Conservation (phyloP, 257 asterid genomes). For the Solanum lignicaule region DNA sequence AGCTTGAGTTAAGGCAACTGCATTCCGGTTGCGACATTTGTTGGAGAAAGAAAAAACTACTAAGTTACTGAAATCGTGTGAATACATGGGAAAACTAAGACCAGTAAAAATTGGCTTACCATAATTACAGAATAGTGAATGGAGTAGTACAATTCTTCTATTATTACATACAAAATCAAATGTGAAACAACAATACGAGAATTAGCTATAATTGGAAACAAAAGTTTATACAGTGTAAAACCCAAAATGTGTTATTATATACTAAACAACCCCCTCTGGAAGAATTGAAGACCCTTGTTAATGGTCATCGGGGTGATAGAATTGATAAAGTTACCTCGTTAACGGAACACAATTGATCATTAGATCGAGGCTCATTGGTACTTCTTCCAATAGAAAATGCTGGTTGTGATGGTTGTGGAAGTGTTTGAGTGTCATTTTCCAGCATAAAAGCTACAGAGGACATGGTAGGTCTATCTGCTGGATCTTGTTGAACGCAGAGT, state of each 20-base stretch:
- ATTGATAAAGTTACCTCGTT: not conserved
- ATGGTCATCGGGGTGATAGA: not conserved
- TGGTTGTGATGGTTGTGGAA: not conserved
- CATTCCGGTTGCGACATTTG: not conserved
- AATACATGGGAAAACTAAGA: not conserved
- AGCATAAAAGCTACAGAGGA: not conserved
- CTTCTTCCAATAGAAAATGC: not conserved
- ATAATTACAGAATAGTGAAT: not conserved
- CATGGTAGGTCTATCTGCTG: conserved; percentile 1
- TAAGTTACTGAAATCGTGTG: not conserved
- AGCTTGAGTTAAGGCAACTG: not conserved
- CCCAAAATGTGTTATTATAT: not conserved
- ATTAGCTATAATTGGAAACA: not conserved
- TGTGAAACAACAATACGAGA: not conserved
- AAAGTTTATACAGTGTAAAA: not conserved
- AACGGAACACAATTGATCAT: not conserved
- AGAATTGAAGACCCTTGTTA: not conserved
- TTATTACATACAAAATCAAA: not conserved
- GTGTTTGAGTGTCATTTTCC: not conserved
- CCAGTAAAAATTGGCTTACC: not conserved
- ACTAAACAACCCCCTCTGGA: not conserved
- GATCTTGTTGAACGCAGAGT: not conserved
- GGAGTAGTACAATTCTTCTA: not conserved
- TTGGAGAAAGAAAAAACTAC: not conserved
- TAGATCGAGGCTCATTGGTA: not conserved